phyloP scores from a whole-genome alignment of 2,329 filamentous ascomycete species.

The Chalaropsis ovoidea region DNA sequence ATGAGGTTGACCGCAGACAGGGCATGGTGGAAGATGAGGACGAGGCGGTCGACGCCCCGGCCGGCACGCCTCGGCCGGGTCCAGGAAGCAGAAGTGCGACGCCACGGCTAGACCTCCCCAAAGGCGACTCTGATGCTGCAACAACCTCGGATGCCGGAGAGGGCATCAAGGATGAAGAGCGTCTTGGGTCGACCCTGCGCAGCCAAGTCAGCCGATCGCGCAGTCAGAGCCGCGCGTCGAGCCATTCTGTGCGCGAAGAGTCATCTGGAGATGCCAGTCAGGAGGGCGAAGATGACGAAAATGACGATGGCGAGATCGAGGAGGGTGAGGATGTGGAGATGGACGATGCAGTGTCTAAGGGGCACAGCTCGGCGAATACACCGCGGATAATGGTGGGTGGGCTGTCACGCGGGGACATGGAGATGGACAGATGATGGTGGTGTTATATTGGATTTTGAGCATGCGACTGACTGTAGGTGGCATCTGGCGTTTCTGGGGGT shows the following conservation, averaged over 20 bases:
- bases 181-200: constrained; percentile 19
- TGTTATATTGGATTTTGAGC: neutral
- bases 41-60: constrained; percentile 44
- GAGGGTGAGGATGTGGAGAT: constrained; percentile 51
- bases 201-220: constrained; percentile 19
- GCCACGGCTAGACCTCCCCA: constrained; percentile 13
- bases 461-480: neutral
- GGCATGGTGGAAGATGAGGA: constrained; percentile 64
- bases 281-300: constrained; percentile 59
- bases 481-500: neutral
- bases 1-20: constrained; percentile 80
- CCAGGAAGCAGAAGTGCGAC: constrained; percentile 37
- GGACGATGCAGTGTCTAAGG: constrained; percentile 37
- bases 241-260: constrained; percentile 29
- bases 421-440: constrained; percentile 38
- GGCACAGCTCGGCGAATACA: constrained; percentile 29
- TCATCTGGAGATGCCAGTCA: constrained; percentile 63
- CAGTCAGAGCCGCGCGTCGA: constrained; percentile 27
- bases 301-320: constrained; percentile 41
- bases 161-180: constrained; percentile 9
- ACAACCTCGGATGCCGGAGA: constrained; percentile 27
- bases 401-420: constrained; percentile 53
- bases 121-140: constrained; percentile 33
- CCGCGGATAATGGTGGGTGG: constrained; percentile 43
- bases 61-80: constrained; percentile 40